Evolutionary conservation across 331 rosid species (phyloP).

Genomic region (Arachis monticola): DNA sequence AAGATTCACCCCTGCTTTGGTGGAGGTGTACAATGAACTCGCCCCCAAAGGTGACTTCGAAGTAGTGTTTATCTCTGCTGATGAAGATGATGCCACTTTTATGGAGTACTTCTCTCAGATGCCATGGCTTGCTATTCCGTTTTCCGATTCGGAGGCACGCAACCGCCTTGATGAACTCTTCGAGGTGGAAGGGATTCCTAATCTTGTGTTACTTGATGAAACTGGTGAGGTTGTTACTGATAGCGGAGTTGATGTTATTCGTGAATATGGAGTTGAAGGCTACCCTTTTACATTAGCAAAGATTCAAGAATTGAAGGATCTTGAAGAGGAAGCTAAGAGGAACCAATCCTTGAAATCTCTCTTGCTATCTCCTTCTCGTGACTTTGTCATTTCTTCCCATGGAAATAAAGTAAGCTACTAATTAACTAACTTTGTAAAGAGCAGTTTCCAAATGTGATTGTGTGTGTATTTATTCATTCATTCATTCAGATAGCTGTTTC

Average conservation of each 20-base stretch:
- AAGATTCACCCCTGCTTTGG: constrained; percentile 64
- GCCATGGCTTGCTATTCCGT: constrained; percentile 85
- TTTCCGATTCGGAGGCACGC: constrained; percentile 56
- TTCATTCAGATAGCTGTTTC: constrained; percentile 54
- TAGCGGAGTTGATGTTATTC: constrained; percentile 48
- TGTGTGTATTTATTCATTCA: background rate
- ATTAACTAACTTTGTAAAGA: background rate
- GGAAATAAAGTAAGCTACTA: constrained; percentile 51
- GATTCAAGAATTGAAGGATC: constrained; percentile 54
- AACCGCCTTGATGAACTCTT: constrained; percentile 51
- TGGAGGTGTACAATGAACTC: constrained; percentile 58
- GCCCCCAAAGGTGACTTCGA: constrained; percentile 61
- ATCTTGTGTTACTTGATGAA: constrained; percentile 59
- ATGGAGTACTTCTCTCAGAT: constrained; percentile 67
- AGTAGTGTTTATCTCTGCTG: constrained; percentile 60
- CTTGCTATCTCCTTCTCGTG: constrained; percentile 56
- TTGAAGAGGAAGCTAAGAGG: constrained; percentile 57
- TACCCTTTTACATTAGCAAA: constrained; percentile 62
- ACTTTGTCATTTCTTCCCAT: constrained; percentile 62
- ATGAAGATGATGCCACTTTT: constrained; percentile 62
- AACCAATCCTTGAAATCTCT: constrained; percentile 61
- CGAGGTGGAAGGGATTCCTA: constrained; percentile 63
- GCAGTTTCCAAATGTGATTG: constrained; percentile 21
- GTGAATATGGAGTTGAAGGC: constrained; percentile 58
- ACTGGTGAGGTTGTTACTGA: constrained; percentile 54